Conservation (phyloP, 345 rosid genomes). For the Balakata baccata region DNA sequence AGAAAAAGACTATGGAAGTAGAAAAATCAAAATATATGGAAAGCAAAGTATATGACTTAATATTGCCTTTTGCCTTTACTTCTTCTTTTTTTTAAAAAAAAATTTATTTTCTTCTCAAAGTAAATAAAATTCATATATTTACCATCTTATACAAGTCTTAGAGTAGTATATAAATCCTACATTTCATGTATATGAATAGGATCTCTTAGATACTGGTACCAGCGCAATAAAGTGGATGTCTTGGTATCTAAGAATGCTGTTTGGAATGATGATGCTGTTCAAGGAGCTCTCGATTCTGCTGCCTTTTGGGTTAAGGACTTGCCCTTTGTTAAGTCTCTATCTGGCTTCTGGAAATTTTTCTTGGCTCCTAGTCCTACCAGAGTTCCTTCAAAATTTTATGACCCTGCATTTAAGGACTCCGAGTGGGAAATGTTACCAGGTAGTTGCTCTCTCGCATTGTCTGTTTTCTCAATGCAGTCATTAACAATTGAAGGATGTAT, state of each 20-base stretch:
- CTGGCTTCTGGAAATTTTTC: constrained; percentile 87
- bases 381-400: constrained; percentile 62
- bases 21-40: too few relatives aligned
- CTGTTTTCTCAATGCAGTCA: neutral
- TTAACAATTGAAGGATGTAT: neutral
- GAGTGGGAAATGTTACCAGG: constrained; percentile 80
- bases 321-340: constrained; percentile 77
- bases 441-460: constrained; percentile 18
- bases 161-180: neutral
- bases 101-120: too few relatives aligned
- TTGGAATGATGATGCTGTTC: constrained; percentile 89
- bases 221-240: constrained; percentile 71
- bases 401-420: constrained; percentile 56
- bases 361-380: constrained; percentile 60
- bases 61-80: too few relatives aligned
- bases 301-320: constrained; percentile 75
- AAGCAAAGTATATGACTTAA: too few relatives aligned
- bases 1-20: too few relatives aligned
- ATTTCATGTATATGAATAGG: constrained; percentile 35
- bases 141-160: neutral
- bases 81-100: too few relatives aligned
- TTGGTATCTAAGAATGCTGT: constrained; percentile 60
- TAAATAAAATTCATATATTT: neutral
- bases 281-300: constrained; percentile 66
- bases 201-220: constrained; percentile 76